Evolutionary conservation across 2,329 filamentous ascomycete species (phyloP).

Genomic region (Harringtonia aguacate): DNA sequence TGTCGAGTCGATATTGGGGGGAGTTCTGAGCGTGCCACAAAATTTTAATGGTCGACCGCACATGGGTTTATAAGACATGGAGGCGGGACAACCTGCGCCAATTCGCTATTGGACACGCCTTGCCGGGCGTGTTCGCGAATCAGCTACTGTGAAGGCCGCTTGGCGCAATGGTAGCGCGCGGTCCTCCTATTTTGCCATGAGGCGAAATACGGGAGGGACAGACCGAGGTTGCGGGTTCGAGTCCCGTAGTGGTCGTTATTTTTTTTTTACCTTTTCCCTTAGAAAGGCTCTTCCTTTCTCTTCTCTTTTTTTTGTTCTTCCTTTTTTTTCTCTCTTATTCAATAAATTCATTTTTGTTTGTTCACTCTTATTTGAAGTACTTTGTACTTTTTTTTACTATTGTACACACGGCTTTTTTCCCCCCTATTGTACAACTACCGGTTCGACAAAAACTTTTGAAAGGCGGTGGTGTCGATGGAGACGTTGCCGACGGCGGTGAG

Average conservation of each 20-base stretch:
- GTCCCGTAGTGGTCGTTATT: constrained; percentile 15
- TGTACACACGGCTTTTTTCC: too few species aligned
- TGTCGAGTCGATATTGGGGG: too few species aligned
- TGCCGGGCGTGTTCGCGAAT: neutral
- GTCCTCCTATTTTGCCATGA: constrained; percentile 16
- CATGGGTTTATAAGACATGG: constrained; percentile 9
- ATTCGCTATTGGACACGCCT: constrained; percentile 11
- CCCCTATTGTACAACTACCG: too few species aligned
- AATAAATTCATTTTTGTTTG: neutral
- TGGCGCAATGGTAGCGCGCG: constrained; percentile 17
- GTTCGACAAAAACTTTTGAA: constrained; percentile 87
- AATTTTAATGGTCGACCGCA: neutral
- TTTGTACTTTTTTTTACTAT: too few species aligned
- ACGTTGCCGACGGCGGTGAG: constrained; percentile 80
- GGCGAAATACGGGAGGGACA: constrained; percentile 10
- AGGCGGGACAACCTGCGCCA: neutral
- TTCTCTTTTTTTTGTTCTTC: neutral
- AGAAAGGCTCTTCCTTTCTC: neutral
- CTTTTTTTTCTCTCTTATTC: neutral
- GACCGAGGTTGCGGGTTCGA: constrained; percentile 17
- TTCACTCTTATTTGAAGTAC: neutral
- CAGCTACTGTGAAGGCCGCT: constrained; percentile 12
- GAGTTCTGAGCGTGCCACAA: too few species aligned
- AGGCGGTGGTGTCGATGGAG: constrained; percentile 90
- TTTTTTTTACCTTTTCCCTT: constrained; percentile 3